These are phyloP conservation scores for Samsoniella hepiali DNA, from an alignment of 2,329 filamentous ascomycete species.

Conservation along the genomic window DNA sequence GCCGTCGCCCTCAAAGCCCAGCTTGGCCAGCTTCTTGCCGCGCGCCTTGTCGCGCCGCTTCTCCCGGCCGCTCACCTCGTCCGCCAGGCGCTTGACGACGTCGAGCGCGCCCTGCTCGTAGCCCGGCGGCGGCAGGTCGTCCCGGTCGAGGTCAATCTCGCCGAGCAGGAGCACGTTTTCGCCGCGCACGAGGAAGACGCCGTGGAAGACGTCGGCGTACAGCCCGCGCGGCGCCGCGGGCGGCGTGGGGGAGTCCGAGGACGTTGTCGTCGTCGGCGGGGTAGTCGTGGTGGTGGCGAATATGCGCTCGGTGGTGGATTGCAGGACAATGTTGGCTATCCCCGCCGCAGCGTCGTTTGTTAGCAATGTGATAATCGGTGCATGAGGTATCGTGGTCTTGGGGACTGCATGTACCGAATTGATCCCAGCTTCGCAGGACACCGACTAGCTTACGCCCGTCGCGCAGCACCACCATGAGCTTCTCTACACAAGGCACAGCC, in stretches of 20 bases:
- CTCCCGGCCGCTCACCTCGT: constrained; percentile 65
- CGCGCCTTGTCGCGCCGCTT: constrained; percentile 71
- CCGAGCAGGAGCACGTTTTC: constrained; percentile 96
- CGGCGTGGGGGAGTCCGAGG: neutral
- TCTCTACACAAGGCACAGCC: constrained; percentile 62
- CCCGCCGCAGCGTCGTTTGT: neutral
- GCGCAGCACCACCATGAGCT: constrained; percentile 85
- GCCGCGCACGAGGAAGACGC: constrained; percentile 87
- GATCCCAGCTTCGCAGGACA: constrained; percentile 92
- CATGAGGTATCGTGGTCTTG: too few species aligned
- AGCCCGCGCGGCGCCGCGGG: constrained; percentile 40
- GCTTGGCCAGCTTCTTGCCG: constrained; percentile 65
- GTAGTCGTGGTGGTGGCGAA: constrained; percentile 56
- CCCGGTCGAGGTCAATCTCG: constrained; percentile 94
- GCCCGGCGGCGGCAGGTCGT: constrained; percentile 79
- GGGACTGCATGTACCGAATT: constrained; percentile 69
- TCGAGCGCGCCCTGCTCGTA: constrained; percentile 64
- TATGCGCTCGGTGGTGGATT: constrained; percentile 86
- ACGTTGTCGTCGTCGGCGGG: constrained; percentile 32
- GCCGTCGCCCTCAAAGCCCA: constrained; percentile 88
- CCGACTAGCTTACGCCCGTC: constrained; percentile 94
- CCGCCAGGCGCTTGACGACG: constrained; percentile 68
- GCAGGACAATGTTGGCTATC: constrained; percentile 87
- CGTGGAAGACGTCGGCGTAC: constrained; percentile 81
- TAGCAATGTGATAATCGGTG: neutral